Evolutionary conservation across 495 filamentous ascomycete genomes (phyloP), one percentile per base, ranked within the genome.

Genomic region (Oleoguttula mirabilis): DNA sequence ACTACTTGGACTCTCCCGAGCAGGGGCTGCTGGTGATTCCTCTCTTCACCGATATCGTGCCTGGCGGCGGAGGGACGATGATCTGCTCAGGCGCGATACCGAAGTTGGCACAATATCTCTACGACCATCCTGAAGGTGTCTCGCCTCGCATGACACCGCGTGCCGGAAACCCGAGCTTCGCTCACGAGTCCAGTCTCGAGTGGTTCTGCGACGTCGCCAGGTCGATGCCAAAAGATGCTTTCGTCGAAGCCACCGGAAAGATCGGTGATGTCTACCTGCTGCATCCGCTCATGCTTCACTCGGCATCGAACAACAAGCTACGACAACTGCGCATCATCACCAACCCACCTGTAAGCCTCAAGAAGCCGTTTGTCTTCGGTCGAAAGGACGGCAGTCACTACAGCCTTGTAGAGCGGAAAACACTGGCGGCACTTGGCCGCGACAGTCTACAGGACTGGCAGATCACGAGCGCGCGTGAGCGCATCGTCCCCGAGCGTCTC

Each of bases 1-100:
- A 84, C 62, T 84, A 76, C 50, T 66, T 86, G 12, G 80, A 84
- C 58, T 79, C 73, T 33, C 73, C 74, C 0, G 80, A 84, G 60
- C 80, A 86, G 57, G 80, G 66, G 0, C 57, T 84, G 33, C 63
- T 85, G 0, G 76, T 84, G 14, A 82, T 77, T 34, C 79, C 80
- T 3, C 49, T 83, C 15, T 84, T 80, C 60, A 76, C 67, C 8
- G 77, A 84, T 52, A 76, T 84, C 41, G 55, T 60, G 20, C 54
- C 69, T 1, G 61, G 64, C 43, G 80, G 74, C 3, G 81, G 82
- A 15, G 80, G 76, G n/a, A 84, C 80, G 10, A 65, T 77, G 57
- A 28, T 28, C 25, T 28, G 25, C n/a, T 28, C 25, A n/a, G 64
- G 71, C 41, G 76, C 70, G 0, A 75, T 82, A 27, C 62, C 64